These are phyloP conservation scores for Phlebopus sp. DNA, from an alignment of 1,284 basidiomycete genomes.

Conservation along the genomic window DNA sequence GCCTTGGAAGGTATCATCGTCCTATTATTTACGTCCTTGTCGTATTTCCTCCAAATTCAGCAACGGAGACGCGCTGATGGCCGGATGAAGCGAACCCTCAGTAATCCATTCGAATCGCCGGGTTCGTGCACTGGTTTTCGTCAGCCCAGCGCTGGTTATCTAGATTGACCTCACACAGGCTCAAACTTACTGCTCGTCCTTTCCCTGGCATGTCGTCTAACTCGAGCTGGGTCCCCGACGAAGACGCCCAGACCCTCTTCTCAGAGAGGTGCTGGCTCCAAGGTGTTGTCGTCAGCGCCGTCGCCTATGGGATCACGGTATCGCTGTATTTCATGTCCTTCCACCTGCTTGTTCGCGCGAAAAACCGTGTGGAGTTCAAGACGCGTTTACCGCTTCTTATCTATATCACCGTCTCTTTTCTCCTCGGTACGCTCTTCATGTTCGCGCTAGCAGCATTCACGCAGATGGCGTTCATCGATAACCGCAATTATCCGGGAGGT, in stretches of 20 bases:
- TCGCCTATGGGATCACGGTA: conserved; percentile 3
- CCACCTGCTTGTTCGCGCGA: conserved; percentile 9
- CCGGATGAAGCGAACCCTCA: no score
- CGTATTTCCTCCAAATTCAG: no score
- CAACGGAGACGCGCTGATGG: no score
- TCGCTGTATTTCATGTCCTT: conserved; percentile 11
- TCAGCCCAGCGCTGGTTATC: no score
- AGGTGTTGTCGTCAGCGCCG: conserved; percentile 4
- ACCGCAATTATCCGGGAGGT: conserved; percentile 31
- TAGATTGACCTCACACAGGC: no score
- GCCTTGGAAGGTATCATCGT: no score
- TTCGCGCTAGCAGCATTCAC: conserved; percentile 15
- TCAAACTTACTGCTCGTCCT: no score
- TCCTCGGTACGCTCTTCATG: conserved; percentile 27
- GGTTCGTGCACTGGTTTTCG: no score
- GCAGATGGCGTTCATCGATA: conserved; percentile 31
- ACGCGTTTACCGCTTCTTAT: conserved; percentile 2
- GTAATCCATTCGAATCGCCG: no score
- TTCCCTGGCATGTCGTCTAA: conserved; percentile 1
- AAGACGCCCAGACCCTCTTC: not conserved
- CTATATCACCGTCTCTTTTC: conserved; percentile 23
- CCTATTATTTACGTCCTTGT: no score
- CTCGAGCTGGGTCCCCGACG: conserved; percentile 4
- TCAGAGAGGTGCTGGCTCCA: conserved; percentile 8
- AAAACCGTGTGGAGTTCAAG: conserved; percentile 1